Percentiles rank a stretch among this genome's conserved stretches.
phyloP scores from a whole-genome alignment of 202 grass and related monocot genomes.

The Dendrocalamus latiflorus region DNA sequence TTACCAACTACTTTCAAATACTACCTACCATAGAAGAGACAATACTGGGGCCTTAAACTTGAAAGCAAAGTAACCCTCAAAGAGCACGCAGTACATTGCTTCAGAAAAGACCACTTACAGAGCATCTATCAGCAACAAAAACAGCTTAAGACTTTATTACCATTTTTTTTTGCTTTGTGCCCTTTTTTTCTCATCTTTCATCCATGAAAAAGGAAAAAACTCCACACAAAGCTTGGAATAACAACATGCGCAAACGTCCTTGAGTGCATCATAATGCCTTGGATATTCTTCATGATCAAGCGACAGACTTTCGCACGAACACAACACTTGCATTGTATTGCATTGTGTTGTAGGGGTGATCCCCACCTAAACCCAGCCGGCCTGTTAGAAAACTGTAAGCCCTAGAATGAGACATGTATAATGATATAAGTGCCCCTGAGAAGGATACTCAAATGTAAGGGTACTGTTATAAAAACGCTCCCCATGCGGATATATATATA shows the following conservation, averaged over 20 bases:
- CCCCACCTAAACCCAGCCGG: no score
- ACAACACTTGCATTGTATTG: not conserved
- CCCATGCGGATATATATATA: no score
- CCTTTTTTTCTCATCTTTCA: not conserved
- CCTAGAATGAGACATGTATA: no score
- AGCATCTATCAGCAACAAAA: not conserved
- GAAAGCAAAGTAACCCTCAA: not conserved
- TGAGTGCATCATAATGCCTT: slow-evolving; percentile 7
- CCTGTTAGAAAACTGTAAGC: no score
- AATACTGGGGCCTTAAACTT: not conserved
- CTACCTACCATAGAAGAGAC: not conserved
- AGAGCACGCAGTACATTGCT: not conserved
- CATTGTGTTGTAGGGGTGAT: no score
- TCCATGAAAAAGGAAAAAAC: not conserved
- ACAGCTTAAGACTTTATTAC: not conserved
- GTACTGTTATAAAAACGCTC: no score
- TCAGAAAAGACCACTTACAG: not conserved
- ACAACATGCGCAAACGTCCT: not conserved
- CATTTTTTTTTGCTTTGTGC: not conserved
- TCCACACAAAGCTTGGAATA: not conserved
- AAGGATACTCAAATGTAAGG: no score
- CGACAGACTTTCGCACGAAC: not conserved
- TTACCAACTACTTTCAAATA: no score
- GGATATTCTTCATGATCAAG: not conserved
- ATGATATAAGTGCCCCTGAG: no score